phyloP scores from a whole-genome alignment of 257 asterid genomes.

The Solanum sparsipilum region DNA sequence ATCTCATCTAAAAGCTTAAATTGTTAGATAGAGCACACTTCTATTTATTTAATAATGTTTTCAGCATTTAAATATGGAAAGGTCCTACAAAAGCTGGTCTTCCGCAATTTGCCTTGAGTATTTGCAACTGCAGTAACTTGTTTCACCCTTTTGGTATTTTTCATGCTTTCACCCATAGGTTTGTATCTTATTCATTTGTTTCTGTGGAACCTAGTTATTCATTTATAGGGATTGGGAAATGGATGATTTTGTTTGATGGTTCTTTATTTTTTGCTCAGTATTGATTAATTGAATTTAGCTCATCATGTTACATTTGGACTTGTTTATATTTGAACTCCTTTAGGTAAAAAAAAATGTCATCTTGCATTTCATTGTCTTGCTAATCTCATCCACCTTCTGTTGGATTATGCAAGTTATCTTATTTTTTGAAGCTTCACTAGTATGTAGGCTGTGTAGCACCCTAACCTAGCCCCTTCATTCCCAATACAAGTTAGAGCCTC shows the following conservation, averaged over 20 bases:
- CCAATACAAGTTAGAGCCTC: background rate
- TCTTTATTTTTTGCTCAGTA: background rate
- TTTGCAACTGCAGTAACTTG: background rate
- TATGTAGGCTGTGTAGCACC: background rate
- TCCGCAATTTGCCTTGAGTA: background rate
- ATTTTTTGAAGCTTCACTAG: background rate
- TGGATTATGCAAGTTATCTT: background rate
- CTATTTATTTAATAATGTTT: background rate
- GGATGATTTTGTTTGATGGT: background rate
- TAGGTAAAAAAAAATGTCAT: background rate
- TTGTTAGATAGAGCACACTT: background rate
- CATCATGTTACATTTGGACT: background rate
- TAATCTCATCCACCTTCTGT: background rate
- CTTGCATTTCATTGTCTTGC: background rate
- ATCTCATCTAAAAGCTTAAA: background rate
- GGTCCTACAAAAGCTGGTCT: background rate
- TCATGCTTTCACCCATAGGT: background rate
- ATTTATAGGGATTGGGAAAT: background rate
- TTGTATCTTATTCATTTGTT: background rate
- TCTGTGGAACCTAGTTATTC: background rate
- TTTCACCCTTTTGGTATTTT: background rate
- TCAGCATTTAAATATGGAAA: background rate
- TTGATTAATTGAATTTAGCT: background rate
- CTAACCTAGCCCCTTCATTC: background rate
- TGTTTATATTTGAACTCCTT: background rate